Conservation (phyloP, 108 stramenopile genomes). For the Nitzschia palea region DNA sequence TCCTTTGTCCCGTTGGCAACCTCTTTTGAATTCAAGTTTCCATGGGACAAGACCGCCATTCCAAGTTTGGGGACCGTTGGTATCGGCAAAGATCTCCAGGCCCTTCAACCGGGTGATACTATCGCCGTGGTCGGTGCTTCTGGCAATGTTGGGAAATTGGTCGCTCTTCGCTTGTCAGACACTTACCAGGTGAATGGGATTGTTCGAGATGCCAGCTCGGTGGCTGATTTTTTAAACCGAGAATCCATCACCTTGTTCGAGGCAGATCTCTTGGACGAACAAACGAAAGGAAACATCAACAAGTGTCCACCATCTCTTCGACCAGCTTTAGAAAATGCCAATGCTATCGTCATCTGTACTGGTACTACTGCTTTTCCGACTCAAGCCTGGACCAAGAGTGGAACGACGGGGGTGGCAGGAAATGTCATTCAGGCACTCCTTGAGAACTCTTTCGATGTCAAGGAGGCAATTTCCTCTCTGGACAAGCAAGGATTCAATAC, state of each 20-base stretch:
- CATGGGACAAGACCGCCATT: conserved; percentile 6
- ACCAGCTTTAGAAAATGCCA: conserved; percentile 32
- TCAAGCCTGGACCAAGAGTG: conserved; percentile 45
- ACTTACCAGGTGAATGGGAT: conserved; percentile 46
- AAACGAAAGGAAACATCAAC: conserved; percentile 2
- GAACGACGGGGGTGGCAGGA: conserved; percentile 12
- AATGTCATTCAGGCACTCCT: conserved; percentile 27
- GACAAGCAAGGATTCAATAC: conserved; percentile 56
- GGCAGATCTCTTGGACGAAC: conserved; percentile 43
- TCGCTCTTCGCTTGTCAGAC: conserved; percentile 43
- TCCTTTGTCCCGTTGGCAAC: too few relatives aligned
- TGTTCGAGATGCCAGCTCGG: conserved; percentile 29
- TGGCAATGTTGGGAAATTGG: conserved; percentile 55
- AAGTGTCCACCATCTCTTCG: conserved; percentile 14
- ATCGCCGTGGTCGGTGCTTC: conserved; percentile 53
- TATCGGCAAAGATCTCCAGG: background rate
- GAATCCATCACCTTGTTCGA: conserved; percentile 37
- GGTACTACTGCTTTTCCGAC: conserved; percentile 77
- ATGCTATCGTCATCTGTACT: conserved; percentile 60
- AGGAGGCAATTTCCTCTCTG: conserved; percentile 24
- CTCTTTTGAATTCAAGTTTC: conserved; percentile 18
- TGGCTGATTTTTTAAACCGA: conserved; percentile 31
- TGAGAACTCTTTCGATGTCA: conserved; percentile 24
- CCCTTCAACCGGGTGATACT: conserved; percentile 45
- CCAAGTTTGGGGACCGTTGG: background rate